Conservation (phyloP, 352 stramenopile genomes). For the Hyaloperonospora brassicae region DNA sequence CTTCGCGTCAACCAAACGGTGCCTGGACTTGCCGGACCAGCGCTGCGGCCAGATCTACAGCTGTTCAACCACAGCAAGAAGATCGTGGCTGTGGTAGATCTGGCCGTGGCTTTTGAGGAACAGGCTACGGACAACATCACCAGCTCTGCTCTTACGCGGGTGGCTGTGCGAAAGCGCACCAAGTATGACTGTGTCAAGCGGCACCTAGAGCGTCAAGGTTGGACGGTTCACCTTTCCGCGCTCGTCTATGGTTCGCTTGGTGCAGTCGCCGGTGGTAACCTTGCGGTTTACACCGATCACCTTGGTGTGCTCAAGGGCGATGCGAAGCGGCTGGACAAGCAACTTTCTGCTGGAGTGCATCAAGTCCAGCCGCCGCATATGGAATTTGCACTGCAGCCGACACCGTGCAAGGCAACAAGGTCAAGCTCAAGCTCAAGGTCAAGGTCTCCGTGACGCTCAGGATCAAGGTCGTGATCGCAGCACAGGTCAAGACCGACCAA, state of each 20-base stretch:
- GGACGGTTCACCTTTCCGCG: too few relatives aligned
- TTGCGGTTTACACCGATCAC: too few relatives aligned
- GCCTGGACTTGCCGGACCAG: neutral
- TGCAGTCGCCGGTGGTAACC: too few relatives aligned
- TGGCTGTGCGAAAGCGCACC: neutral
- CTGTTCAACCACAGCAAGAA: conserved; percentile 5
- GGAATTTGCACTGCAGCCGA: conserved; percentile 3
- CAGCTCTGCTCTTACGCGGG: neutral
- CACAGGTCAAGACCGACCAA: too few relatives aligned
- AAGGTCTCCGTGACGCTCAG: too few relatives aligned
- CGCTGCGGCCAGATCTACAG: conserved; percentile 11
- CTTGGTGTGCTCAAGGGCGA: too few relatives aligned
- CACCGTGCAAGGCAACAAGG: conserved; percentile 2
- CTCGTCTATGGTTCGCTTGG: too few relatives aligned
- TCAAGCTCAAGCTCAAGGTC: neutral
- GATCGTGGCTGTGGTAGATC: conserved; percentile 5
- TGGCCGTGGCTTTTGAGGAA: conserved; percentile 5
- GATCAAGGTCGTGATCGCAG: too few relatives aligned
- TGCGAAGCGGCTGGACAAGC: too few relatives aligned
- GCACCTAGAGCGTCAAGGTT: conserved; percentile 8
- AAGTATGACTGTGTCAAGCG: conserved; percentile 6
- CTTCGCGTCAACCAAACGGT: conserved; percentile 14
- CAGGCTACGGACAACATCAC: neutral
- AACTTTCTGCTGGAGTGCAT: too few relatives aligned
- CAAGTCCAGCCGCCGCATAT: too few relatives aligned